A percentile compares a stretch with the other conserved stretches of the same genome.
These are phyloP conservation scores for Aspergillus hancockii DNA, from an alignment of 495 filamentous ascomycete genomes.

Conservation along the genomic window DNA sequence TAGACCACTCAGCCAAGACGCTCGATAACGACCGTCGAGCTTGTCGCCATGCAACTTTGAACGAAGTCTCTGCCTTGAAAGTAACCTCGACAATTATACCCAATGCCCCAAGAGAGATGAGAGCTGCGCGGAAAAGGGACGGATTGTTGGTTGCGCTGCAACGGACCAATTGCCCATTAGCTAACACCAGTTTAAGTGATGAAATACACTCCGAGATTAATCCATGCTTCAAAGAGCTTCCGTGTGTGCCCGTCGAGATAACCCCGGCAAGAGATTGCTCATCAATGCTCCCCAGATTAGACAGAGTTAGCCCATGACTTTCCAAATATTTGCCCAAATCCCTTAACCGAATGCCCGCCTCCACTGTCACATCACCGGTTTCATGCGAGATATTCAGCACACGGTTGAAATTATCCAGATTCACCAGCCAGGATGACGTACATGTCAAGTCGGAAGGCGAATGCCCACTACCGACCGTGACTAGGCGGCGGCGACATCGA, in stretches of 20 bases:
- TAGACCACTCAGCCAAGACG: conserved; percentile 73
- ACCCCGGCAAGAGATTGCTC: conserved; percentile 92
- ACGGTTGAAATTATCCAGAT: conserved; percentile 78
- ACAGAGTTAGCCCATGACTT: conserved; percentile 73
- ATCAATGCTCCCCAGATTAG: conserved; percentile 91
- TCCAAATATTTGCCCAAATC: conserved; percentile 69
- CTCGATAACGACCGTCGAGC: conserved; percentile 64
- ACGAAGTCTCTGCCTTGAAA: conserved; percentile 72
- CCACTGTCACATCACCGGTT: conserved; percentile 67
- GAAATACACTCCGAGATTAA: conserved; percentile 75
- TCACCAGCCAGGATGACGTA: conserved; percentile 92
- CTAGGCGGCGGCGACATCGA: conserved; percentile 74
- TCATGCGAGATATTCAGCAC: conserved; percentile 67
- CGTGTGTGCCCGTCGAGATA: conserved; percentile 90
- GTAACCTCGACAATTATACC: conserved; percentile 90
- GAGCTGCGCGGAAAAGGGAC: conserved; percentile 83
- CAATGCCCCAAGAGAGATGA: conserved; percentile 84
- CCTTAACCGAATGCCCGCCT: conserved; percentile 81
- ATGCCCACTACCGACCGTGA: conserved; percentile 82
- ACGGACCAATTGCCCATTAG: conserved; percentile 72
- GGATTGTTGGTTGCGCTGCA: conserved; percentile 72
- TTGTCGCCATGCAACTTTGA: conserved; percentile 85
- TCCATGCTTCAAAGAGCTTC: conserved; percentile 81
- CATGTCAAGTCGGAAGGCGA: conserved; percentile 92
- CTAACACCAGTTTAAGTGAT: conserved; percentile 74